Conservation (phyloP, 441 rosid genomes). For the Viola pubescens region DNA sequence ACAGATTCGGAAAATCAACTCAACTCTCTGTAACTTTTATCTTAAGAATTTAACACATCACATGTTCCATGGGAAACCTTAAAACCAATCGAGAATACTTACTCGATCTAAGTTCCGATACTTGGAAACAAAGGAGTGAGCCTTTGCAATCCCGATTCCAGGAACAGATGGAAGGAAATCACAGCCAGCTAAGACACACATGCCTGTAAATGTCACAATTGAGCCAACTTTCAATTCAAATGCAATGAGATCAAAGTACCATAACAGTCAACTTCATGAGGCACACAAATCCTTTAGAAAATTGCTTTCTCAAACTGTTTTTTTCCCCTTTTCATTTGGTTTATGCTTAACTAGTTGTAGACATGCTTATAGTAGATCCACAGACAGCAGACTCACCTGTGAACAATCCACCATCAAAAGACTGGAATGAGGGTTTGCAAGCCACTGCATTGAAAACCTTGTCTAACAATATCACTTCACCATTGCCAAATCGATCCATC, state of each 20-base stretch:
- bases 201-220: constrained; percentile 38
- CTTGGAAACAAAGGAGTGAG: constrained; percentile 61
- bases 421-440: constrained; percentile 51
- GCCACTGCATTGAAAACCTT: constrained; percentile 43
- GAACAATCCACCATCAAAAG: constrained; percentile 48
- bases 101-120: constrained; percentile 70
- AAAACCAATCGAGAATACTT: constrained; percentile 26
- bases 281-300: not conserved
- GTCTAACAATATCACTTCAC: constrained; percentile 57
- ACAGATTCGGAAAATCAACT: too few relatives aligned
- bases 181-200: constrained; percentile 89
- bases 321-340: too few relatives aligned
- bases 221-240: constrained; percentile 16
- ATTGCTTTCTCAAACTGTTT: not conserved
- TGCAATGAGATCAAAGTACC: not conserved
- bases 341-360: too few relatives aligned
- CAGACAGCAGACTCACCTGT: constrained; percentile 35
- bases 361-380: too few relatives aligned
- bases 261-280: too few relatives aligned
- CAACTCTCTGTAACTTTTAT: constrained; percentile 1
- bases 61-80: not conserved
- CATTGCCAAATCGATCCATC: constrained; percentile 81
- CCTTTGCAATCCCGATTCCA: constrained; percentile 73
- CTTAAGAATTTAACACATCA: not conserved
- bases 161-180: constrained; percentile 90